A percentile compares a stretch with the other conserved stretches of the same genome.
Evolutionary conservation across 306 rosid species (phyloP).

Genomic region (Medicago arabica): DNA sequence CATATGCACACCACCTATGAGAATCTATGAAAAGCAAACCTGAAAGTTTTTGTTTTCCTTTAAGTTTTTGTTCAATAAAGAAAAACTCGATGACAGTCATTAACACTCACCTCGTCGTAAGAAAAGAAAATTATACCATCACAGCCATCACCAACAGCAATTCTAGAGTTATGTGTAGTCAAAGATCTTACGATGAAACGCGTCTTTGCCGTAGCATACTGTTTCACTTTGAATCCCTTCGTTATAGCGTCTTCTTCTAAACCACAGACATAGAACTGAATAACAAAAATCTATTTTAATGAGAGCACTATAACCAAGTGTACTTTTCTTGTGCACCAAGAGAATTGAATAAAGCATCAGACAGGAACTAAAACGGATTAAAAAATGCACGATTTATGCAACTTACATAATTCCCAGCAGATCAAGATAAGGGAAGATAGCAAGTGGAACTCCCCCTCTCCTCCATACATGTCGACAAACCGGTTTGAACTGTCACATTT

Average conservation of each 20-base stretch:
- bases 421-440: slow-evolving; percentile 86
- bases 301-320: slow-evolving; percentile 19
- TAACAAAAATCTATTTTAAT: slow-evolving; percentile 43
- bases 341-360: not conserved
- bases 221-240: slow-evolving; percentile 50
- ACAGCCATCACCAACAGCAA: slow-evolving; percentile 94
- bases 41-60: too few species aligned
- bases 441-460: slow-evolving; percentile 65
- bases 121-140: slow-evolving; percentile 81
- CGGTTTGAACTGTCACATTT: slow-evolving; percentile 79
- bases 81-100: slow-evolving; percentile 19
- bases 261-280: slow-evolving; percentile 85
- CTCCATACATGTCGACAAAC: slow-evolving; percentile 54
- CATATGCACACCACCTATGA: too few species aligned
- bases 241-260: slow-evolving; percentile 72
- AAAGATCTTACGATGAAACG: slow-evolving; percentile 74
- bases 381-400: slow-evolving; percentile 2
- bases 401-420: slow-evolving; percentile 87
- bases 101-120: slow-evolving; percentile 74
- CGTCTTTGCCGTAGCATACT: slow-evolving; percentile 66
- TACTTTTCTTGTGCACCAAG: slow-evolving; percentile 6
- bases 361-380: not conserved
- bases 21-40: too few species aligned
- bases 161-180: slow-evolving; percentile 78
- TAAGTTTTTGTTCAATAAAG: not conserved